These are phyloP conservation scores for Pulveroboletus sp. DNA, from an alignment of 768 basidiomycete species.

Conservation along the genomic window DNA sequence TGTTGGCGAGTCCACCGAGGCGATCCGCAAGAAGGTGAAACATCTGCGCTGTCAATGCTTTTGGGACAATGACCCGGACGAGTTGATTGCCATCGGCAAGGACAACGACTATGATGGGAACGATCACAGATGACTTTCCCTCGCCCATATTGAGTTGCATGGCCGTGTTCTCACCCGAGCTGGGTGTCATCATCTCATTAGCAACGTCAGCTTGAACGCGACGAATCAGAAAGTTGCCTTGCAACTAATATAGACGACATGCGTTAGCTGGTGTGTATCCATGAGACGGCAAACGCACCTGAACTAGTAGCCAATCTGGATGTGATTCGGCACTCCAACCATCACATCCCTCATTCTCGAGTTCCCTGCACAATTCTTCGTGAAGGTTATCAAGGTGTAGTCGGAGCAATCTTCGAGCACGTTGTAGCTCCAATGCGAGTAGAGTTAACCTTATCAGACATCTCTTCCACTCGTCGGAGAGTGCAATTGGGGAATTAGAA, in stretches of 20 bases:
- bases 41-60: conserved; percentile 44
- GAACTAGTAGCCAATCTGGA: conserved; percentile 44
- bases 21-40: conserved; percentile 43
- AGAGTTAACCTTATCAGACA: conserved; percentile 29
- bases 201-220: conserved; percentile 40
- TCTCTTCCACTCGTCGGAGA: conserved; percentile 28
- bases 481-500: conserved; percentile 12
- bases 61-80: conserved; percentile 48
- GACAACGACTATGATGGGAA: conserved; percentile 38
- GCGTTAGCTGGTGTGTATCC: background rate
- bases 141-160: conserved; percentile 59
- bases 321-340: conserved; percentile 14
- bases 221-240: conserved; percentile 41
- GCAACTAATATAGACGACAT: conserved; percentile 31
- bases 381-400: conserved; percentile 16
- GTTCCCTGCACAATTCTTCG: conserved; percentile 31
- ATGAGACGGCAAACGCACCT: conserved; percentile 25
- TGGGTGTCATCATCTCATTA: conserved; percentile 43
- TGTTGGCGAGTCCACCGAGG: conserved; percentile 41
- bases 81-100: conserved; percentile 42
- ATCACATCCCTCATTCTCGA: conserved; percentile 23
- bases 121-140: conserved; percentile 47
- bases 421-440: conserved; percentile 32
- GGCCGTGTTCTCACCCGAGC: conserved; percentile 31
- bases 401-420: conserved; percentile 33